Evolutionary conservation across 129 eudicot species (phyloP).

Genomic region (Glebionis coronaria): DNA sequence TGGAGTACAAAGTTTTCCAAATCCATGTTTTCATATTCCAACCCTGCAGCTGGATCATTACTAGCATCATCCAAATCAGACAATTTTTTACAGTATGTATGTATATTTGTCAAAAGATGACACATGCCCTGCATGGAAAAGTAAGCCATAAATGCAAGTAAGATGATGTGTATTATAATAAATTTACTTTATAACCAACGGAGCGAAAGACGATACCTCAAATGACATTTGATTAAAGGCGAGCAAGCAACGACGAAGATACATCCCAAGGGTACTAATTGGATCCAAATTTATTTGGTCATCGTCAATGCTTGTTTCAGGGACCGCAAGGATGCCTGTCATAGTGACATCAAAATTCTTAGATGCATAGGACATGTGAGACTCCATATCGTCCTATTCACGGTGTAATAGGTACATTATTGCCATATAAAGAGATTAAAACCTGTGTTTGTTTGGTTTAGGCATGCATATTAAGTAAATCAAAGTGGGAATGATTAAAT

Average conservation of each 20-base stretch:
- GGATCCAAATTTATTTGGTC: slow-evolving; percentile 92
- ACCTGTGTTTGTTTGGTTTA: neutral
- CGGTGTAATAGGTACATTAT: neutral
- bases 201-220: slow-evolving; percentile 53
- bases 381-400: neutral
- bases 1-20: slow-evolving; percentile 65
- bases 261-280: slow-evolving; percentile 75
- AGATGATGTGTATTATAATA: neutral
- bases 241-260: slow-evolving; percentile 80
- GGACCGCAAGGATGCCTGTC: slow-evolving; percentile 73
- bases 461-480: no score
- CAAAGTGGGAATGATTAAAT: neutral
- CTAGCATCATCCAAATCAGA: slow-evolving; percentile 57
- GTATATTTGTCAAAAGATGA: slow-evolving; percentile 71
- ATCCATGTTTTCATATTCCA: slow-evolving; percentile 81
- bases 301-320: slow-evolving; percentile 78
- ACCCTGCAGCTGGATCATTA: slow-evolving; percentile 46
- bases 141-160: neutral
- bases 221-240: slow-evolving; percentile 71
- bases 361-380: neutral
- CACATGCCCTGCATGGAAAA: slow-evolving; percentile 59
- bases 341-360: slow-evolving; percentile 6
- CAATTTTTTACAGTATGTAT: slow-evolving; percentile 65
- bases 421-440: neutral
- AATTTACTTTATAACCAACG: neutral